Evolutionary conservation across 345 rosid genomes (phyloP).

Genomic region (Mallotus nudiflorus): DNA sequence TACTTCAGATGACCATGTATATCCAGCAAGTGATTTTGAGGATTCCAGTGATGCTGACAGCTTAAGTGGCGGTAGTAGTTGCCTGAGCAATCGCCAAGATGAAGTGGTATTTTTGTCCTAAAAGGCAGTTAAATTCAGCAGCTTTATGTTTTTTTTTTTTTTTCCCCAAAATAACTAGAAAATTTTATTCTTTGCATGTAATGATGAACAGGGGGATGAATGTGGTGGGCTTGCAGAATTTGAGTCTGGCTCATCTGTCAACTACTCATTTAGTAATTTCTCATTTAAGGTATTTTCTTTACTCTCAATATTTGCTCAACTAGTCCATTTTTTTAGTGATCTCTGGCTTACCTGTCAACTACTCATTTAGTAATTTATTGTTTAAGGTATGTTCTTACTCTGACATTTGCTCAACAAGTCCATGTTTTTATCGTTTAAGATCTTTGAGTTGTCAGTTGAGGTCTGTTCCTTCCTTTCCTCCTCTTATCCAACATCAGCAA

Average conservation of each 20-base stretch:
- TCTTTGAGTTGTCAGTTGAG: conserved; percentile 98
- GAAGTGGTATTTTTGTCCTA: conserved; percentile 61
- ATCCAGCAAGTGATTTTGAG: conserved; percentile 68
- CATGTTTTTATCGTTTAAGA: too few species aligned
- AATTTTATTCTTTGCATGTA: conserved; percentile 15
- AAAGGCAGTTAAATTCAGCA: background rate
- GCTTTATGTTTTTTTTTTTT: background rate
- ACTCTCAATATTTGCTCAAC: too few species aligned
- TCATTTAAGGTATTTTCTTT: conserved; percentile 76
- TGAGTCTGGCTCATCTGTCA: conserved; percentile 66
- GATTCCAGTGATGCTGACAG: conserved; percentile 94
- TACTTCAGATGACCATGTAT: conserved; percentile 60
- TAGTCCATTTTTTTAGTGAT: too few species aligned
- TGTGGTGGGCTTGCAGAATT: conserved; percentile 69
- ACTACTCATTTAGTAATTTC: conserved; percentile 97
- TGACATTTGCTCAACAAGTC: too few species aligned
- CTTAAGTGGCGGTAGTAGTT: conserved; percentile 83
- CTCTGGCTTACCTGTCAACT: too few species aligned
- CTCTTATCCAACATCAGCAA: background rate
- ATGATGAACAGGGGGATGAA: conserved; percentile 74
- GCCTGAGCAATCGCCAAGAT: conserved; percentile 78
- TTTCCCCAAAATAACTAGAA: background rate
- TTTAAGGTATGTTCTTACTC: too few species aligned
- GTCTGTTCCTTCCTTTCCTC: conserved; percentile 37
- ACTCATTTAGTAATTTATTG: too few species aligned